Evolutionary conservation across 2,329 filamentous ascomycete species (phyloP).

Genomic region (Aspergillus carbonarius): DNA sequence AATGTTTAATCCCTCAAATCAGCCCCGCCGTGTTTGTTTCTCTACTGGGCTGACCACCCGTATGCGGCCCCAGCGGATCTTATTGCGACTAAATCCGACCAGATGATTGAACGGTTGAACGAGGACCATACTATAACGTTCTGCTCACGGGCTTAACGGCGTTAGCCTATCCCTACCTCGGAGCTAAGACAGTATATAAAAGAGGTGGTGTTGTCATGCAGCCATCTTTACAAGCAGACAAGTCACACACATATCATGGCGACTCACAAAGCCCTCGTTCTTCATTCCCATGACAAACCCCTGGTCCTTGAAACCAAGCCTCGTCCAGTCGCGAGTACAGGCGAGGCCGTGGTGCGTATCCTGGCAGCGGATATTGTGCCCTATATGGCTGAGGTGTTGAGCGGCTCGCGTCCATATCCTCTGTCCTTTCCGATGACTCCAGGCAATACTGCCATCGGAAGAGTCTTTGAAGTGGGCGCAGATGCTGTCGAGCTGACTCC

Average conservation of each 20-base stretch:
- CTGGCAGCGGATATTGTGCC: background rate
- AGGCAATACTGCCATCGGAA: background rate
- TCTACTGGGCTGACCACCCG: too few species aligned
- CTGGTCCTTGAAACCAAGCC: background rate
- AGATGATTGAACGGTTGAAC: too few species aligned
- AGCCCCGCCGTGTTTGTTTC: too few species aligned
- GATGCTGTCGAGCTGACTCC: background rate
- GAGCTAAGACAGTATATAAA: too few species aligned
- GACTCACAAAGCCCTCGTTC: conserved; percentile 3
- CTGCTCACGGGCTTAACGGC: too few species aligned
- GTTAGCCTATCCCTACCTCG: too few species aligned
- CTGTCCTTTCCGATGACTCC: conserved; percentile 1
- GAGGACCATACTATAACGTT: too few species aligned
- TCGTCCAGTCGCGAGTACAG: background rate
- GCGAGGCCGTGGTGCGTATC: conserved; percentile 1
- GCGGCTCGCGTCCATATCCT: background rate
- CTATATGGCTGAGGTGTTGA: background rate
- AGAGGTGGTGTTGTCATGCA: too few species aligned
- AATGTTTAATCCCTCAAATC: too few species aligned
- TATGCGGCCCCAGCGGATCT: too few species aligned
- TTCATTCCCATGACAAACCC: background rate
- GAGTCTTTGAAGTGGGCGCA: background rate
- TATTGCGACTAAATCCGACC: too few species aligned
- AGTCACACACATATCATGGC: background rate
- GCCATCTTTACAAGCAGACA: background rate